These are phyloP conservation scores for Coniochaeta ligniaria DNA, from an alignment of 2,329 filamentous ascomycete species.

Conservation along the genomic window DNA sequence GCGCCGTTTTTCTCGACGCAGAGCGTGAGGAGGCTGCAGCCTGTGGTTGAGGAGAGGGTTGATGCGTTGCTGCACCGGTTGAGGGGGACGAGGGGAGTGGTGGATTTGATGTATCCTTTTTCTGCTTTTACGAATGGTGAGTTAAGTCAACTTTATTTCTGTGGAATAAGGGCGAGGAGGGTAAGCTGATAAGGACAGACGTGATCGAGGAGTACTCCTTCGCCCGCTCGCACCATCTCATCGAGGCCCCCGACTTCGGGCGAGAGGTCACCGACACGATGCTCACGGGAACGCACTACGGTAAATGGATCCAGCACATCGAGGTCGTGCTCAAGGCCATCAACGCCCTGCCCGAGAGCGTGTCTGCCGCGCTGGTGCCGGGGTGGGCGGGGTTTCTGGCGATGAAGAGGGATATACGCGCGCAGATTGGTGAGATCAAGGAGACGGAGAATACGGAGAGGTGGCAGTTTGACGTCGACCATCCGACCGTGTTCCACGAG, in stretches of 20 bases:
- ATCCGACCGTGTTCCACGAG: constrained; percentile 23
- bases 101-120: constrained; percentile 8
- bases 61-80: constrained; percentile 12
- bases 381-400: constrained; percentile 29
- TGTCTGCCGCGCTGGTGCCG: constrained; percentile 19
- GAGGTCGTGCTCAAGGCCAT: constrained; percentile 26
- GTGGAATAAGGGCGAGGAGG: not conserved
- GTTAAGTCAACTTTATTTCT: not conserved
- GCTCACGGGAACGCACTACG: constrained; percentile 28
- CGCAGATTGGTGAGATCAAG: constrained; percentile 27
- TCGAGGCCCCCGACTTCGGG: constrained; percentile 21
- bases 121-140: constrained; percentile 6
- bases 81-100: not conserved
- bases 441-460: constrained; percentile 23
- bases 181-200: constrained; percentile 14
- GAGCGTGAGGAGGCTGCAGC: constrained; percentile 11
- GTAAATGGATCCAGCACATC: constrained; percentile 27
- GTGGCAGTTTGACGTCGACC: constrained; percentile 21
- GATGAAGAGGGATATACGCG: constrained; percentile 27
- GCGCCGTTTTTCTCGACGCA: constrained; percentile 13
- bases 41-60: constrained; percentile 11
- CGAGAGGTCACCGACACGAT: constrained; percentile 26
- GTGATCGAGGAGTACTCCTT: constrained; percentile 29
- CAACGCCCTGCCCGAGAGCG: constrained; percentile 25
- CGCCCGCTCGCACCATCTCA: constrained; percentile 16